These are phyloP conservation scores for Butyriboletus loyo DNA, from an alignment of 768 basidiomycete genomes.

Conservation along the genomic window DNA sequence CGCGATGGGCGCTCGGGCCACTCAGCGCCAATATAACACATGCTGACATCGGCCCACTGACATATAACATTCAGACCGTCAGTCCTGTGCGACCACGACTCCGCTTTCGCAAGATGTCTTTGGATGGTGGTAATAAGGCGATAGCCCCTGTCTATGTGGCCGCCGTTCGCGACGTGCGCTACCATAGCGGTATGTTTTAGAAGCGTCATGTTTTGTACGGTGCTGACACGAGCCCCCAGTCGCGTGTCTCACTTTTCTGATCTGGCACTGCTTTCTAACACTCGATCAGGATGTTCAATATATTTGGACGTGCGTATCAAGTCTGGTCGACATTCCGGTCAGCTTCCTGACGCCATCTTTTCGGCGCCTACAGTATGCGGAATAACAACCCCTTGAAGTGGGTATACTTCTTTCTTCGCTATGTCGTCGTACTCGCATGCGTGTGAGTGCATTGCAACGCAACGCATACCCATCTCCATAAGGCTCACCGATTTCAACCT, in stretches of 20 bases:
- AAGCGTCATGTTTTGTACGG: no score
- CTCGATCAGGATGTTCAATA: conserved; percentile 20
- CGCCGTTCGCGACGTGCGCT: conserved; percentile 9
- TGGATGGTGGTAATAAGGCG: neutral
- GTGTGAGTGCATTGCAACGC: conserved; percentile 12
- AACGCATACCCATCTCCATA: neutral
- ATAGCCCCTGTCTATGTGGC: neutral
- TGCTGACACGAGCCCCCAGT: conserved; percentile 11
- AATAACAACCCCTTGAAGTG: neutral
- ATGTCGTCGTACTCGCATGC: conserved; percentile 11
- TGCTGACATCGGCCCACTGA: no score
- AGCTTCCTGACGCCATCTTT: neutral
- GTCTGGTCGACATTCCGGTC: neutral
- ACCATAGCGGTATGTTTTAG: conserved; percentile 8
- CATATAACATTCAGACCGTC: neutral
- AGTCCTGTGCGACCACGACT: neutral
- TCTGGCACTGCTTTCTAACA: conserved; percentile 13
- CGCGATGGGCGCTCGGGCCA: neutral
- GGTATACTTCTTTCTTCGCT: neutral
- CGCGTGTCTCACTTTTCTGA: conserved; percentile 9
- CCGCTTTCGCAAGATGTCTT: neutral
- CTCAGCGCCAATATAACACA: neutral
- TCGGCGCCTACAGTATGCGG: neutral
- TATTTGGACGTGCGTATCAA: conserved; percentile 23
- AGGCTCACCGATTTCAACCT: neutral